Percentiles rank a stretch among this genome's conserved stretches.
Evolutionary conservation across 805 yeast genomes (phyloP).

Genomic region (Candida xiaguanensis): DNA sequence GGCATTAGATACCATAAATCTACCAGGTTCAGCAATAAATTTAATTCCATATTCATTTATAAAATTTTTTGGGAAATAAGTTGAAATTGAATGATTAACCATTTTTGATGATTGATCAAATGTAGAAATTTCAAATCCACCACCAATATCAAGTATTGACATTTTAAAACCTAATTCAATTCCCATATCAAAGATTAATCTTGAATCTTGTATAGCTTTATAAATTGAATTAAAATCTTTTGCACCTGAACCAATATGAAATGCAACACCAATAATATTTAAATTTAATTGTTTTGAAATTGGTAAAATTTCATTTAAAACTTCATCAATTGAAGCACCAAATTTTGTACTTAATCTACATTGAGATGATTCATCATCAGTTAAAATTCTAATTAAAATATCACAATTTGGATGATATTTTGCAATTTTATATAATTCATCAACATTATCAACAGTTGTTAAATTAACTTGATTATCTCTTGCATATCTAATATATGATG

Average conservation of each 20-base stretch:
- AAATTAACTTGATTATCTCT: constrained; percentile 49
- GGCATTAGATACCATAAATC: constrained; percentile 81
- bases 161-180: constrained; percentile 31
- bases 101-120: constrained; percentile 58
- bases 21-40: constrained; percentile 91
- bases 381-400: constrained; percentile 74
- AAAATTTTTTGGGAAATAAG: constrained; percentile 51
- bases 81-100: constrained; percentile 52
- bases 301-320: constrained; percentile 50
- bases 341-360: constrained; percentile 86
- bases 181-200: constrained; percentile 62
- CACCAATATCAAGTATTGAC: constrained; percentile 80
- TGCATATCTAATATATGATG: constrained; percentile 75
- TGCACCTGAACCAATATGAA: constrained; percentile 96
- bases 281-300: constrained; percentile 60
- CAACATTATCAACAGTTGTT: constrained; percentile 87
- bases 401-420: constrained; percentile 65
- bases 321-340: constrained; percentile 67
- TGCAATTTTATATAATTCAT: constrained; percentile 74
- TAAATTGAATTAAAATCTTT: constrained; percentile 62
- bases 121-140: constrained; percentile 73
- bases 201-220: constrained; percentile 71
- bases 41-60: constrained; percentile 24
- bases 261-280: constrained; percentile 79
- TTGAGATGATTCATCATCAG: constrained; percentile 85